phyloP scores from a whole-genome alignment of 129 eudicot species.

The sunflower (Helianthus annuus) region DNA sequence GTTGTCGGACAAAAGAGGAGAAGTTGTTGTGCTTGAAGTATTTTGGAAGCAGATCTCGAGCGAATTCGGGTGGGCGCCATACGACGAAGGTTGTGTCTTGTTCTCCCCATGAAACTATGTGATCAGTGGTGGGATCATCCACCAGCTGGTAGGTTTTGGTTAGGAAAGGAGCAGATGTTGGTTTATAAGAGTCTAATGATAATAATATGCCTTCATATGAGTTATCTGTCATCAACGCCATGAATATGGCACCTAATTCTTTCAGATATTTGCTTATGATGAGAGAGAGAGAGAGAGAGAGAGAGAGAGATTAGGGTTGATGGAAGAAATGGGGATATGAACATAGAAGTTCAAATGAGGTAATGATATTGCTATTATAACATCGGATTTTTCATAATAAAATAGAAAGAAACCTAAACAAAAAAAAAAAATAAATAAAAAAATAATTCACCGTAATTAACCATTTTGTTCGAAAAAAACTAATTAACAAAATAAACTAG shows the following conservation, averaged over 20 bases:
- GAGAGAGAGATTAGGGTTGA: conserved; percentile 11
- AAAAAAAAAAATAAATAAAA: not conserved
- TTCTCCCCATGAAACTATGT: conserved; percentile 97
- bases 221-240: conserved; percentile 83
- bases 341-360: conserved; percentile 6
- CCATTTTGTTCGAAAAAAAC: too few species aligned
- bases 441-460: too few species aligned
- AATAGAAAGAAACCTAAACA: not conserved
- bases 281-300: conserved; percentile 19
- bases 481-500: too few species aligned
- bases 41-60: conserved; percentile 94
- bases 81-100: conserved; percentile 91
- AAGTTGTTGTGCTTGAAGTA: conserved; percentile 97
- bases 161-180: conserved; percentile 93
- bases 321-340: too few species aligned
- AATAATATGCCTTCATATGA: conserved; percentile 59
- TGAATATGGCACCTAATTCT: conserved; percentile 23
- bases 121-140: conserved; percentile 81
- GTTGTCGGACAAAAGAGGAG: conserved; percentile 96
- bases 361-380: conserved; percentile 15
- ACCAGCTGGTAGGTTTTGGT: conserved; percentile 89
- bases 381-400: not conserved
- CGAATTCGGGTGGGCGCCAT: conserved; percentile 99
- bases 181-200: conserved; percentile 78
- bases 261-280: conserved; percentile 20